Base-by-base conservation (phyloP, 805 yeast species). In the Vanderwaltozyma yarrowii region DNA sequence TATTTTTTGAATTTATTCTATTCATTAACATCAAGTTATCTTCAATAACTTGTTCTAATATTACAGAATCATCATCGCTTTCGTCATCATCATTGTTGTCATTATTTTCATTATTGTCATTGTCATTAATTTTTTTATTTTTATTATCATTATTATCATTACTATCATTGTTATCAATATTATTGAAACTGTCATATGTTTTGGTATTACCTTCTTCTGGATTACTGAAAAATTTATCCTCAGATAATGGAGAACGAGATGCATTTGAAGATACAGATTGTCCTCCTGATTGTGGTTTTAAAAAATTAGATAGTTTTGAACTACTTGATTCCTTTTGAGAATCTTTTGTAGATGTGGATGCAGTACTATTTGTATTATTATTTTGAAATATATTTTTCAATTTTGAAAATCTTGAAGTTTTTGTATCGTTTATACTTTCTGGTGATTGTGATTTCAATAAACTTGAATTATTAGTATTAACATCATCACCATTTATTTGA, bases 311-410 rank as follows among this genome's bases (percentile, higher is more conserved):
- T 13, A 26, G 13, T 26, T 26, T 26, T 26, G 29, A 12, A 5
- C 13, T 7, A 14, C 29, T 26, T 7, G 29, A 12, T 7, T 14
- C 29, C 7, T 14, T 24, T 9, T 12, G 11, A 9, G 26, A 24
- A 24, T 24, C 26, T 24, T 24, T 24, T 12, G 9, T 12, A 13
- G n/a, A n/a, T n/a, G n/a, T n/a, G n/a, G n/a, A n/a, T n/a, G n/a
- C n/a, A n/a, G n/a, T n/a, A 27, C 6, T 27, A 27, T 7, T 27
- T 5, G 17, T 7, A 27, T 7, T 13, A 29, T 13, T 11, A 19
- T 8, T 35, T 23, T 46, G 51, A 20, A 52, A 50, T 4, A 52
- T 46, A 25, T 38, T 49, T 32, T 45, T 52, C 17, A 52, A 40
- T 21, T 50, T 46, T 3, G 50, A 40, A 25, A 52, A 44, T 36